Conservation (phyloP, 2,329 filamentous ascomycete genomes). For the Aspergillus quadrilineatus region DNA sequence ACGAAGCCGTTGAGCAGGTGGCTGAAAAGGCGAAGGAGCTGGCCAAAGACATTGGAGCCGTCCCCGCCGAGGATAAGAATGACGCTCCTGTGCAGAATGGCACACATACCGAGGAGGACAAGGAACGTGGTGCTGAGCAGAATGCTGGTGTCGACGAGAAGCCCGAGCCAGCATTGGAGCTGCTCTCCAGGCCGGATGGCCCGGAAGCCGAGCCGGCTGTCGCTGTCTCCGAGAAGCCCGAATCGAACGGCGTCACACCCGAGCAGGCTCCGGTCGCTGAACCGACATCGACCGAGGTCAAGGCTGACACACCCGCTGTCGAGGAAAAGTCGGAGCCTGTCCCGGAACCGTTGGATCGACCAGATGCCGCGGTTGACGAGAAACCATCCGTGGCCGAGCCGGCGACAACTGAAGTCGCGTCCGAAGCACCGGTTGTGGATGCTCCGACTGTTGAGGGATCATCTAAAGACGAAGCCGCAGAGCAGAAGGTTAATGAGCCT, state of each 20-base stretch:
- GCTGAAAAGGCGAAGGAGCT: conserved; percentile 17
- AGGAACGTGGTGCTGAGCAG: conserved; percentile 2
- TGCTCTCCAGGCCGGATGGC: conserved; percentile 1
- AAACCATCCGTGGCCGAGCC: conserved; percentile 8
- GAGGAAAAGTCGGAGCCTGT: conserved; percentile 12
- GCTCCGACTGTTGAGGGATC: conserved; percentile 1
- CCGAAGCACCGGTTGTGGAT: conserved; percentile 3
- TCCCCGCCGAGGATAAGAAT: conserved; percentile 1
- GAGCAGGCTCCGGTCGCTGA: neutral
- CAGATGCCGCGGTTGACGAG: conserved; percentile 6
- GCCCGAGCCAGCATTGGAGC: conserved; percentile 9
- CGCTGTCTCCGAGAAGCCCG: neutral
- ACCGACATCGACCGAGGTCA: neutral
- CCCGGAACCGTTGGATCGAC: conserved; percentile 4
- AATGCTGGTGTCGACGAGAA: conserved; percentile 11
- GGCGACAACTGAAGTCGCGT: neutral
- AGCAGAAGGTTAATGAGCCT: neutral
- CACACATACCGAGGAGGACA: conserved; percentile 5
- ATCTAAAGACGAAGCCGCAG: neutral
- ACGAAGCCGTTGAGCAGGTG: conserved; percentile 13
- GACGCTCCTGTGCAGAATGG: conserved; percentile 11
- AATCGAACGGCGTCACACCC: neutral
- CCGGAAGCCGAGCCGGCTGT: conserved; percentile 8
- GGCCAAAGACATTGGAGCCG: conserved; percentile 14
- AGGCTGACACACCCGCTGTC: neutral